These are phyloP conservation scores for Herpomyces periplanetae DNA, from an alignment of 2,329 filamentous ascomycete species.

Conservation along the genomic window DNA sequence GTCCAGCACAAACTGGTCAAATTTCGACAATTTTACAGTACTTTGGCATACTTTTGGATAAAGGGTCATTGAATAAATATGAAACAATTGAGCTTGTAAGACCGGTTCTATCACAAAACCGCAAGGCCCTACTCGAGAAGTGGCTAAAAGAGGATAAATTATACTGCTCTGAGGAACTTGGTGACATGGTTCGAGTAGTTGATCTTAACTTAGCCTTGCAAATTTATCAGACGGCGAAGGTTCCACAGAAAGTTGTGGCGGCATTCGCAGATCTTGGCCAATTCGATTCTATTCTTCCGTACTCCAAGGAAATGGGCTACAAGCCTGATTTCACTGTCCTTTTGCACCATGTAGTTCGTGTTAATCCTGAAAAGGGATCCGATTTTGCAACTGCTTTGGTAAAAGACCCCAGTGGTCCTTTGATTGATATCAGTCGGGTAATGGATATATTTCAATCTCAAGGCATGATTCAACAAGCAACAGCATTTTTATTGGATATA, in stretches of 20 bases:
- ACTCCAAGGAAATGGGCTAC: conserved; percentile 47
- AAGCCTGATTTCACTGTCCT: conserved; percentile 80
- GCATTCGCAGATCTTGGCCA: conserved; percentile 79
- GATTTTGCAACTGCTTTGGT: conserved; percentile 80
- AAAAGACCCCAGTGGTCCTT: conserved; percentile 46
- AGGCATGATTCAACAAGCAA: conserved; percentile 86
- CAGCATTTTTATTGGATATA: conserved; percentile 83
- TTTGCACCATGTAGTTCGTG: conserved; percentile 59
- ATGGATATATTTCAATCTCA: conserved; percentile 95
- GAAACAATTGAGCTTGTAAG: conserved; percentile 77
- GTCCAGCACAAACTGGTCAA: conserved; percentile 39
- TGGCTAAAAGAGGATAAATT: conserved; percentile 92
- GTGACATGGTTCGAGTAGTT: conserved; percentile 62
- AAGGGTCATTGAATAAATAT: conserved; percentile 61
- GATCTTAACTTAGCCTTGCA: conserved; percentile 52
- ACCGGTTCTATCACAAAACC: conserved; percentile 63
- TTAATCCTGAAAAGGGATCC: conserved; percentile 65
- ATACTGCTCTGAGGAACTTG: conserved; percentile 75
- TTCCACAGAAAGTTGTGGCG: conserved; percentile 71
- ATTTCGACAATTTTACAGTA: conserved; percentile 88
- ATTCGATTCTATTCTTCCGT: conserved; percentile 83
- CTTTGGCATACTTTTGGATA: conserved; percentile 84
- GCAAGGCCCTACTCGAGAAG: conserved; percentile 84
- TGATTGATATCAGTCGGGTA: conserved; percentile 71
- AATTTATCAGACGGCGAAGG: conserved; percentile 66